These are phyloP conservation scores for Leucocoprinus sp. DNA, from an alignment of 768 basidiomycete species.

Conservation along the genomic window DNA sequence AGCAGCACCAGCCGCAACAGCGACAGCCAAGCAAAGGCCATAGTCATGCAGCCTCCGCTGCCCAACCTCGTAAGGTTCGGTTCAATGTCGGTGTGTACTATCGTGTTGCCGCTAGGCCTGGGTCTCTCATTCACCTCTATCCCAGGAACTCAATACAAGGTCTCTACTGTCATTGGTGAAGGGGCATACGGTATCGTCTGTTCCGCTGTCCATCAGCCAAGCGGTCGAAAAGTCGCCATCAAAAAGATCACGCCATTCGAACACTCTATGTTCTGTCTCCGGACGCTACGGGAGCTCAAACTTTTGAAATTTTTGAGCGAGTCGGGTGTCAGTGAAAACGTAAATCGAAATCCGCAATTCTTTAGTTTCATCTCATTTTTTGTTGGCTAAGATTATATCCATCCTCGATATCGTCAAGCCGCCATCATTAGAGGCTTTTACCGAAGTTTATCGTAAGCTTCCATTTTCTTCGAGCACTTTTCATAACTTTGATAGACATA, in stretches of 20 bases:
- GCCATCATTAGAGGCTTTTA: constrained; percentile 65
- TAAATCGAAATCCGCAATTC: constrained; percentile 24
- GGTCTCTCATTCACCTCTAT: constrained; percentile 6
- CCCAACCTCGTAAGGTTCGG: constrained; percentile 66
- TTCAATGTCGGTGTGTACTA: constrained; percentile 68
- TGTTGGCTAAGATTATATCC: constrained; percentile 62
- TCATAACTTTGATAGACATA: constrained; percentile 14
- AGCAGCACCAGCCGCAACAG: constrained; percentile 11
- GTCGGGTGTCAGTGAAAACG: constrained; percentile 85
- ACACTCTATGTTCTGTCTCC: constrained; percentile 89
- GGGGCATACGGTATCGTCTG: constrained; percentile 95
- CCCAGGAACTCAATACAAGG: constrained; percentile 70
- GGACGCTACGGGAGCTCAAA: constrained; percentile 84
- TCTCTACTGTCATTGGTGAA: constrained; percentile 82
- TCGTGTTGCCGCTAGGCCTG: constrained; percentile 8
- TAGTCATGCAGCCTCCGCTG: constrained; percentile 31
- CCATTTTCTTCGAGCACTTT: neutral
- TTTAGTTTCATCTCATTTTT: constrained; percentile 12
- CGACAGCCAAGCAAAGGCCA: constrained; percentile 21
- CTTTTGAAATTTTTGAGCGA: constrained; percentile 78
- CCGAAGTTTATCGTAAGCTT: constrained; percentile 54
- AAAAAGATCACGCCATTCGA: constrained; percentile 96
- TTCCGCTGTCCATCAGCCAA: constrained; percentile 82
- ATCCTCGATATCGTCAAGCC: constrained; percentile 93
- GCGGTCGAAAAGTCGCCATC: constrained; percentile 89